Evolutionary conservation across 805 yeast genomes (phyloP).

Genomic region (Wickerhamiella parazyma): DNA sequence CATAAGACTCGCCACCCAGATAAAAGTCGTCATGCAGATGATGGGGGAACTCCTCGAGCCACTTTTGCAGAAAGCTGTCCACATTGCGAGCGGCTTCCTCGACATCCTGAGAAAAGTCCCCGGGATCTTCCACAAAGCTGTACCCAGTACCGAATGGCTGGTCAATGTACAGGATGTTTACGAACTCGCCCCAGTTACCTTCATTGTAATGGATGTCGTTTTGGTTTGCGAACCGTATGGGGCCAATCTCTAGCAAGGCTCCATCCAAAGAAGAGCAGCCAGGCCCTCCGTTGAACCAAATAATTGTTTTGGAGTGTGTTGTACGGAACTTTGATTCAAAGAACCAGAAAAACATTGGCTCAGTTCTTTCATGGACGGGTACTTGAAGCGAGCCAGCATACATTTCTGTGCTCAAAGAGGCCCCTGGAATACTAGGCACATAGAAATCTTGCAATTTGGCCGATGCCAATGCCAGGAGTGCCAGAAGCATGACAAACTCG

Average conservation of each 20-base stretch:
- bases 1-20: constrained; percentile 91
- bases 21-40: constrained; percentile 49
- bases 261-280: constrained; percentile 99
- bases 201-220: constrained; percentile 37
- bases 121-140: constrained; percentile 40
- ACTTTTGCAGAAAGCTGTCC: constrained; percentile 48
- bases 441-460: constrained; percentile 14
- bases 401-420: constrained; percentile 26
- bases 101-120: constrained; percentile 28
- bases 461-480: not conserved
- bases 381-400: constrained; percentile 49
- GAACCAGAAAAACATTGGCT: constrained; percentile 68
- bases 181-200: constrained; percentile 75
- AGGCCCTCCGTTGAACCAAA: constrained; percentile 98
- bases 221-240: constrained; percentile 46
- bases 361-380: constrained; percentile 34
- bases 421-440: constrained; percentile 23
- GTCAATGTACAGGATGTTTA: constrained; percentile 74
- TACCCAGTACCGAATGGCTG: constrained; percentile 95
- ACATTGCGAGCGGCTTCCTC: constrained; percentile 48
- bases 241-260: constrained; percentile 84
- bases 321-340: constrained; percentile 29
- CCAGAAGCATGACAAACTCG: not conserved
- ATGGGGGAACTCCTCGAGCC: constrained; percentile 60
- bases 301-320: constrained; percentile 27